Percentiles rank a stretch among this genome's conserved stretches.
Conservation (phyloP, 1,284 basidiomycete species). For the Cystobasidium pallidum region DNA sequence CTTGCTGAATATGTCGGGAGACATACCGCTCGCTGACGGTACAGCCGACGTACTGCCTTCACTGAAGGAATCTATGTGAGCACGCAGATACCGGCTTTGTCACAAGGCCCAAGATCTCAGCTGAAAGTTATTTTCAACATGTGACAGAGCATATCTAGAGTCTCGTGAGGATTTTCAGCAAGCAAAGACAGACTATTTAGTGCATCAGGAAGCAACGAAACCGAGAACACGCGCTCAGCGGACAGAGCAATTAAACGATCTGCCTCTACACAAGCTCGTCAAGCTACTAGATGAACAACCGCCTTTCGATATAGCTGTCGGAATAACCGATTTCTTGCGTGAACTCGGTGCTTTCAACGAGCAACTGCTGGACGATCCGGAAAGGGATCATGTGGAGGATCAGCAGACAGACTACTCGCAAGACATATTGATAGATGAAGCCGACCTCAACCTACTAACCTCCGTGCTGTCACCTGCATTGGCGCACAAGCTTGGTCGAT, state of each 20-base stretch:
- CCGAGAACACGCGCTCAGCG: constrained; percentile 2
- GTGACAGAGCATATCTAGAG: constrained; percentile 35
- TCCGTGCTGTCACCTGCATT: constrained; percentile 23
- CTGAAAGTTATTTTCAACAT: neutral
- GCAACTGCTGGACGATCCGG: neutral
- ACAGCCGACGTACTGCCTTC: neutral
- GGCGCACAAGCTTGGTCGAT: constrained; percentile 22
- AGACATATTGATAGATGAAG: constrained; percentile 14
- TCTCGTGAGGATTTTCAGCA: constrained; percentile 35
- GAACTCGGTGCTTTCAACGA: constrained; percentile 27
- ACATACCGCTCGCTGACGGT: neutral
- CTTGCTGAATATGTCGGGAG: constrained; percentile 3
- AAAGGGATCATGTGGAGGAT: neutral
- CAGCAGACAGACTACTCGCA: neutral
- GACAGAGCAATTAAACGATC: constrained; percentile 1
- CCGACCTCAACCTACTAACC: constrained; percentile 29
- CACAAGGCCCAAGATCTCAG: too few relatives aligned
- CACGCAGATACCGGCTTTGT: neutral
- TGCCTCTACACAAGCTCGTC: constrained; percentile 14
- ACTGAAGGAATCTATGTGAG: constrained; percentile 9
- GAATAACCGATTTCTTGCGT: constrained; percentile 27
- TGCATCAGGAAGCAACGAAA: neutral
- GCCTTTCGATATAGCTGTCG: constrained; percentile 30
- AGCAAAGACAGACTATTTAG: constrained; percentile 16
- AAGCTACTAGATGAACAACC: constrained; percentile 27